These are phyloP conservation scores for Naganishia albida DNA, from an alignment of 1,284 basidiomycete genomes.

Conservation along the genomic window DNA sequence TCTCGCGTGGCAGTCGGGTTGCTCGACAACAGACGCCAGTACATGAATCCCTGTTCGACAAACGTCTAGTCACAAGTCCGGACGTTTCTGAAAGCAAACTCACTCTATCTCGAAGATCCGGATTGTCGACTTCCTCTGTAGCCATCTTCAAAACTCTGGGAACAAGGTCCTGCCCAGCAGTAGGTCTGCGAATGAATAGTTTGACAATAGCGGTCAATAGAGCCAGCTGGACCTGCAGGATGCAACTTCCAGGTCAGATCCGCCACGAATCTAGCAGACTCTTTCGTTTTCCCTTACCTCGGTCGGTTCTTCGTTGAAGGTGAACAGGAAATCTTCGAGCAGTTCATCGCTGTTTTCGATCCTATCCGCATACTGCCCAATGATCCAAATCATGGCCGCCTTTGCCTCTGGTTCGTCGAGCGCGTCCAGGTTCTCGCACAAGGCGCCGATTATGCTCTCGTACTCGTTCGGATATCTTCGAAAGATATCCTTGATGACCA, in stretches of 20 bases:
- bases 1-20: conserved; percentile 86
- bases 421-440: conserved; percentile 93
- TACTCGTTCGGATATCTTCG: conserved; percentile 96
- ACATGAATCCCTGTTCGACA: conserved; percentile 75
- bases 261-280: conserved; percentile 4
- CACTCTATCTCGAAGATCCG: conserved; percentile 81
- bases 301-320: conserved; percentile 90
- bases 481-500: conserved; percentile 99
- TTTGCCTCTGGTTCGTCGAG: conserved; percentile 98
- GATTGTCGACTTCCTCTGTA: conserved; percentile 94
- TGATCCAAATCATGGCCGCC: conserved; percentile 97
- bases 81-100: conserved; percentile 27
- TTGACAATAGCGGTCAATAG: conserved; percentile 95
- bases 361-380: conserved; percentile 95
- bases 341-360: conserved; percentile 96
- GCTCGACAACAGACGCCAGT: conserved; percentile 94
- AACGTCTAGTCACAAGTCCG: background rate
- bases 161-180: conserved; percentile 83
- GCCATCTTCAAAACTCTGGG: conserved; percentile 88
- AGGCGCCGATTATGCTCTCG: conserved; percentile 91
- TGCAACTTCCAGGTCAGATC: background rate
- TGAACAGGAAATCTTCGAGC: conserved; percentile 83
- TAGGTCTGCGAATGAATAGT: conserved; percentile 91
- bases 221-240: conserved; percentile 85
- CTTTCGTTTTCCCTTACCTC: conserved; percentile 60